Evolutionary conservation across 805 yeast genomes (phyloP), one percentile per base, ranked within the genome.

Genomic region (Ogataea corticis): DNA sequence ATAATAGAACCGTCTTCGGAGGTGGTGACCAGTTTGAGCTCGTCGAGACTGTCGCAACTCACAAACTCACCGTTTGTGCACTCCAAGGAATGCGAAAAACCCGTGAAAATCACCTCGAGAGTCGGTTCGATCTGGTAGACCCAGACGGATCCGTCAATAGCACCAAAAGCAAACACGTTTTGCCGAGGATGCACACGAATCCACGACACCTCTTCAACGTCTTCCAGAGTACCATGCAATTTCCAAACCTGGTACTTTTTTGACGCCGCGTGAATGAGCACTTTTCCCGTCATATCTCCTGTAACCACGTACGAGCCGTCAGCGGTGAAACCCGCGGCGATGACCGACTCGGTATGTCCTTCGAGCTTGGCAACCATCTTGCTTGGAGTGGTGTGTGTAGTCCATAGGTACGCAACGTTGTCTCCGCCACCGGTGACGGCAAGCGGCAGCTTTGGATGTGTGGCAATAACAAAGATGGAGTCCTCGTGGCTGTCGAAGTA

Each of bases 341-440:
- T 78, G 3, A 94, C 94, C 27, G 96, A 85, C 65, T 94, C 99
- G 33, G 83, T 83, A 67, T 88, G 96, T 16, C 92, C 96, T 42
- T 71, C 71, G 48, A 94, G 70, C 57, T 86, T 82, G 32, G 86
- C 82, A 2, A 89, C 91, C 46, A 86, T 73, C 51, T 83, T 80
- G 10, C 97, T 88, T 27, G 96, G 96, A 49, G 80, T 82, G 2
- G 88, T 75, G 65, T 89, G 95, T 1, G 96, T 84, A 3, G 97
- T 89, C 98, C 98, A 94, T 57, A 94, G 63, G 62, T 80, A 87
- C 1, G 91, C 97, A 19, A 80, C 72, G 64, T 92, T 83, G 65
- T 94, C 99, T 48, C 96, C 98, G 33, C 97, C 98, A 25, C 99
- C 99, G 17, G 92, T 77, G n/a, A 83, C 85, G 7, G 87, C 94